Evolutionary conservation across 176 grass and related monocot genomes (phyloP), one percentile per base, ranked within the genome.

Genomic region (Rhynchospora pubera): DNA sequence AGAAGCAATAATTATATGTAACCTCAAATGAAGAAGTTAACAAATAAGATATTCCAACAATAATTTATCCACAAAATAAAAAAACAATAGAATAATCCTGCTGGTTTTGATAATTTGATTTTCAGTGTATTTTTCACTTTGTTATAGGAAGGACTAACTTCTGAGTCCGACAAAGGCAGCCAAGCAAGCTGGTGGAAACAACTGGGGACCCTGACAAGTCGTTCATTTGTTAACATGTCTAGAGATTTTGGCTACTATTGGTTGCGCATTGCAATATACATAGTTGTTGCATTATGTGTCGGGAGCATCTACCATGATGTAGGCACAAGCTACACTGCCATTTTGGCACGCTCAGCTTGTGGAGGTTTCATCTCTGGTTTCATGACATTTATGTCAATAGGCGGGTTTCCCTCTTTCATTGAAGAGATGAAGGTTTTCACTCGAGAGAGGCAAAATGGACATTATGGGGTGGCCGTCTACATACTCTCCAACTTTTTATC

Each of bases 341-440:
- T 99, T 61, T 85, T 95, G 67, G 96, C 91, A 0, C 86, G 96
- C 6, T 84, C 93, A 3, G 94, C 96, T 0, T 99, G 96, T 11
- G 96, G 96, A 0, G 96, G 87, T 53, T 99, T 99, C 8, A 83
- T 99, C 2, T 90, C 93, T 0, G 96, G 96, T 14, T 99, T 99
- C 89, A 91, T 99, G 93, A 99, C 96, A n/a, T 99, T 99, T 91
- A 99, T 99, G 96, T 99, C 96, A 67, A 99, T 99, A 1, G 96
- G 96, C 0, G 96, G 92, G n/a, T 99, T 99, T 85, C 96, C 96
- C 9, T 95, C 92, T 53, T 99, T 99, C 86, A 91, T 99, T 10
- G 96, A 99, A 83, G 96, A 99, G 86, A 93, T 99, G 96, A 99
- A 95, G 85, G 89, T 99, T 14, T 99, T 99, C 65, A 89, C 81